Conservation (phyloP, 208 protist genomes). For the Trypanosoma caninum region DNA sequence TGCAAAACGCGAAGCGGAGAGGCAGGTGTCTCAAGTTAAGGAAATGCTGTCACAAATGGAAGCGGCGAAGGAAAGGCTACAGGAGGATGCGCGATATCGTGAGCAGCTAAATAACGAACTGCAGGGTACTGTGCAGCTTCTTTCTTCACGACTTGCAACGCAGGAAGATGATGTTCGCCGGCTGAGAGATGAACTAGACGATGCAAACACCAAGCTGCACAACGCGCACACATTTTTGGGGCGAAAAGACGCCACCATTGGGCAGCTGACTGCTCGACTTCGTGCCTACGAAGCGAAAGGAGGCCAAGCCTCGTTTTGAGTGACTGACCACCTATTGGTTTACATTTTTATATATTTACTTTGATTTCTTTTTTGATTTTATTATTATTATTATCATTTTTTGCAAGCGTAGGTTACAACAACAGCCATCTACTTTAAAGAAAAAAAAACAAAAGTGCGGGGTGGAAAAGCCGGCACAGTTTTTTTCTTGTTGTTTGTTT, state of each 20-base stretch:
- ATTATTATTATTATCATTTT: too few species aligned
- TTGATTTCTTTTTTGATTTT: too few species aligned
- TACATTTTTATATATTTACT: too few species aligned
- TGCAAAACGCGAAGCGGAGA: slow-evolving; percentile 46
- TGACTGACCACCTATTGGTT: too few species aligned
- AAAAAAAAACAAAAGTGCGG: background rate
- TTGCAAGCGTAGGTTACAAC: too few species aligned
- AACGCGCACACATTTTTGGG: slow-evolving; percentile 80
- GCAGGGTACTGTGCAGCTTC: slow-evolving; percentile 77
- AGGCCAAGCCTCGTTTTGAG: slow-evolving; percentile 21
- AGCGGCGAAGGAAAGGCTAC: slow-evolving; percentile 46
- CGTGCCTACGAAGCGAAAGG: slow-evolving; percentile 72
- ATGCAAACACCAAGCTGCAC: slow-evolving; percentile 65
- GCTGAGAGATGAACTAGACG: slow-evolving; percentile 71
- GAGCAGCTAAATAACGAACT: slow-evolving; percentile 80
- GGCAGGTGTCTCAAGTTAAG: slow-evolving; percentile 45
- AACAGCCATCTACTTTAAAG: too few species aligned
- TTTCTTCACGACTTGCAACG: slow-evolving; percentile 62
- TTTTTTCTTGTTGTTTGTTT: slow-evolving; percentile 16
- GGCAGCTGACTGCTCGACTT: slow-evolving; percentile 77
- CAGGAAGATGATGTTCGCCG: slow-evolving; percentile 71
- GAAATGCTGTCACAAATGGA: slow-evolving; percentile 57
- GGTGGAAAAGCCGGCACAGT: background rate
- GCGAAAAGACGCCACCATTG: slow-evolving; percentile 75
- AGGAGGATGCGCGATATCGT: slow-evolving; percentile 63